A percentile compares a stretch with the other conserved stretches of the same genome.
These are phyloP conservation scores for Hypericum androsaemum DNA, from an alignment of 345 rosid species.

Conservation along the genomic window DNA sequence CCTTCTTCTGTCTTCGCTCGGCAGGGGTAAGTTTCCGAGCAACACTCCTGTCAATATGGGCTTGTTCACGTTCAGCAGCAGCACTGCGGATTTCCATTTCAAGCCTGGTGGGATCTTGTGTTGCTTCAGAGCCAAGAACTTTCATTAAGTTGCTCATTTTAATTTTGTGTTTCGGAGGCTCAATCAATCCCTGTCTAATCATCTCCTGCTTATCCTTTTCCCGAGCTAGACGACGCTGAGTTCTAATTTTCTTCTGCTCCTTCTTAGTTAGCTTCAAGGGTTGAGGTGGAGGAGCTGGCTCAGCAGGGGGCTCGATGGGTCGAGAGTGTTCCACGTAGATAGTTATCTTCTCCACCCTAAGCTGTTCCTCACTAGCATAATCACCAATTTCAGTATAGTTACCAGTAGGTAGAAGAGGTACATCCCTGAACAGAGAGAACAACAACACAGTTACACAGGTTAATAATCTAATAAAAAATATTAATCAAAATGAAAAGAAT, in stretches of 20 bases:
- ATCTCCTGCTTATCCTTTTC: conserved; percentile 94
- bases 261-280: conserved; percentile 86
- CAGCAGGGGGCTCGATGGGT: conserved; percentile 92
- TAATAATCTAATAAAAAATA: neutral
- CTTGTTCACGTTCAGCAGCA: conserved; percentile 97
- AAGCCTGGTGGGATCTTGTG: conserved; percentile 95
- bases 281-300: conserved; percentile 91
- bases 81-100: conserved; percentile 89
- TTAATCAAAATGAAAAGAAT: neutral
- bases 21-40: conserved; percentile 94
- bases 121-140: conserved; percentile 94
- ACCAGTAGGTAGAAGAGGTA: conserved; percentile 38
- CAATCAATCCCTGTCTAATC: conserved; percentile 92
- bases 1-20: conserved; percentile 89
- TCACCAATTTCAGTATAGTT: conserved; percentile 47
- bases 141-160: conserved; percentile 95
- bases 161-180: conserved; percentile 85
- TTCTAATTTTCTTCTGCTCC: conserved; percentile 92
- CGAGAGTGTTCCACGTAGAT: conserved; percentile 85
- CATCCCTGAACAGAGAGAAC: conserved; percentile 51
- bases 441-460: neutral
- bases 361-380: conserved; percentile 28
- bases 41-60: conserved; percentile 83
- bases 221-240: conserved; percentile 81
- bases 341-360: conserved; percentile 69